Percentiles rank a stretch among this genome's conserved stretches.
These are phyloP conservation scores for Alternaria consortialis DNA, from an alignment of 2,329 filamentous ascomycete species.

Conservation along the genomic window DNA sequence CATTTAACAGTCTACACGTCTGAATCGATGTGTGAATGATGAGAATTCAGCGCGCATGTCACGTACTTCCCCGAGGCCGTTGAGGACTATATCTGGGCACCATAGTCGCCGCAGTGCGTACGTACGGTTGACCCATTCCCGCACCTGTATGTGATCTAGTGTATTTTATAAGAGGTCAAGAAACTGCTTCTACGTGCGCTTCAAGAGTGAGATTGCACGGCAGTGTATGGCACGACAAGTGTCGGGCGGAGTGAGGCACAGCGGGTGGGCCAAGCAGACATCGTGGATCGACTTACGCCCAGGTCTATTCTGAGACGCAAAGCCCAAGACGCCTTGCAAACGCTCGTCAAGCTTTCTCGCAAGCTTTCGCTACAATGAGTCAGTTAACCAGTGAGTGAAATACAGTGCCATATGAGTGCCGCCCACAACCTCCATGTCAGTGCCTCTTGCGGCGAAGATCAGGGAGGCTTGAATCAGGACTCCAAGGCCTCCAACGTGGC, in stretches of 20 bases:
- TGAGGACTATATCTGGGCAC: background rate
- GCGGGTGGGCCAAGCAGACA: background rate
- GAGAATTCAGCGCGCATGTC: too few relatives aligned
- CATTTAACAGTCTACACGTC: background rate
- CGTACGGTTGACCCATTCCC: background rate
- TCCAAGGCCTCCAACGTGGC: slow-evolving; percentile 16
- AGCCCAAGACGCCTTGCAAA: background rate
- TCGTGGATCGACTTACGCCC: background rate
- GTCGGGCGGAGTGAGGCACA: background rate
- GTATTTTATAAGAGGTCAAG: background rate
- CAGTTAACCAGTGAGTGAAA: background rate
- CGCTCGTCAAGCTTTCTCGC: background rate
- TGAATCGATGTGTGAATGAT: too few relatives aligned
- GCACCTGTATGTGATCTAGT: background rate
- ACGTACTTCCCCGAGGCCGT: background rate
- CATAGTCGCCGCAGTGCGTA: background rate
- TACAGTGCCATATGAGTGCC: background rate
- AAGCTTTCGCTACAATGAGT: background rate
- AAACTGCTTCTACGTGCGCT: background rate
- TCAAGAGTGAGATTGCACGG: background rate
- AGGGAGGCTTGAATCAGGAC: slow-evolving; percentile 11
- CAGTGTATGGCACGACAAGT: background rate
- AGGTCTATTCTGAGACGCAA: background rate
- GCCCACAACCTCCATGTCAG: background rate
- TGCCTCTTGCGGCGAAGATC: slow-evolving; percentile 3